Evolutionary conservation across 2,329 filamentous ascomycete genomes (phyloP).

Genomic region (Scleromitrula shiraiana): DNA sequence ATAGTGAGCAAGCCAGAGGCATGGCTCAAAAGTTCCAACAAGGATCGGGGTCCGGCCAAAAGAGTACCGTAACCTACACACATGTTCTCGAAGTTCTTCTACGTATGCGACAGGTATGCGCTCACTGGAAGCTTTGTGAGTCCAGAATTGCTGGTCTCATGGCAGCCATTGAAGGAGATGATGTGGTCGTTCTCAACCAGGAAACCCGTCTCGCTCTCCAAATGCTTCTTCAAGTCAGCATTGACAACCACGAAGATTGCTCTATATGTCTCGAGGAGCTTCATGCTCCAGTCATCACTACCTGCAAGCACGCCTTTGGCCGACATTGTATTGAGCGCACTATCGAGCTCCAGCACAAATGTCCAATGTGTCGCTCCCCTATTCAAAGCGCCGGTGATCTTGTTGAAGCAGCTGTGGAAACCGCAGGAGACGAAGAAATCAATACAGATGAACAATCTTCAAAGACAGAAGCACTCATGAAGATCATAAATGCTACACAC

Average conservation of each 20-base stretch:
- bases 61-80: constrained; percentile 51
- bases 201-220: constrained; percentile 68
- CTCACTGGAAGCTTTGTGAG: constrained; percentile 79
- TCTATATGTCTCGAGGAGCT: constrained; percentile 71
- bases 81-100: constrained; percentile 74
- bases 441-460: constrained; percentile 63
- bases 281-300: constrained; percentile 69
- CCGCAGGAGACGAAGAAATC: constrained; percentile 40
- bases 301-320: constrained; percentile 78
- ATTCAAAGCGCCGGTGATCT: constrained; percentile 54
- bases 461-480: constrained; percentile 73
- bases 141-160: constrained; percentile 67
- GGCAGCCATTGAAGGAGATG: constrained; percentile 55
- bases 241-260: constrained; percentile 77
- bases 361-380: constrained; percentile 72
- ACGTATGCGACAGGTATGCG: constrained; percentile 77
- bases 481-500: constrained; percentile 64
- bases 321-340: constrained; percentile 64
- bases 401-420: constrained; percentile 57
- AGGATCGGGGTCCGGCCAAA: constrained; percentile 23
- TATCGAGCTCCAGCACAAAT: constrained; percentile 68
- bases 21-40: constrained; percentile 52
- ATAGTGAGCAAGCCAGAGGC: constrained; percentile 64
- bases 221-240: constrained; percentile 64
- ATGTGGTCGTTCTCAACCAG: constrained; percentile 60